Evolutionary conservation across 1,284 basidiomycete genomes (phyloP).

Genomic region (Marasmius oreades): DNA sequence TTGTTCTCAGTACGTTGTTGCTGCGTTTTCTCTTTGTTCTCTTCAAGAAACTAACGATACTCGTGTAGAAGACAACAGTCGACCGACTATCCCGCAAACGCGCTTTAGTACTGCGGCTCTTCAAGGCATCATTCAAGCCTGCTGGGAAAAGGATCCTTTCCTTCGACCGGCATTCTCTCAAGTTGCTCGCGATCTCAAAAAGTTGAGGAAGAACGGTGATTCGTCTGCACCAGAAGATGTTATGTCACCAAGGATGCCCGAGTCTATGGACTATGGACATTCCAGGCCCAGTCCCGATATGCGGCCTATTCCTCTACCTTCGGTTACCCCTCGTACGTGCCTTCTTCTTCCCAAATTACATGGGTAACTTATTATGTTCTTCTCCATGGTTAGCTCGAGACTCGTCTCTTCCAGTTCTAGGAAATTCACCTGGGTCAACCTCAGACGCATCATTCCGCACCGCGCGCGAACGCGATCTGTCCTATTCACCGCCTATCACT

Average conservation of each 20-base stretch:
- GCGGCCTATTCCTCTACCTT: constrained; percentile 32
- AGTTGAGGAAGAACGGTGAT: constrained; percentile 26
- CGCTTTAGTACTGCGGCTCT: constrained; percentile 25
- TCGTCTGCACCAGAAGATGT: constrained; percentile 9
- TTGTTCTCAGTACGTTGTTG: constrained; percentile 55
- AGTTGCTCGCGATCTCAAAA: constrained; percentile 39
- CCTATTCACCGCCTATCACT: constrained; percentile 2
- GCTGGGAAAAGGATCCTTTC: constrained; percentile 47
- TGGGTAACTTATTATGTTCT: no score
- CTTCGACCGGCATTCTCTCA: constrained; percentile 45
- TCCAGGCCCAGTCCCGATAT: constrained; percentile 29
- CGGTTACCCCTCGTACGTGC: constrained; percentile 8
- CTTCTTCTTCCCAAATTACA: not conserved
- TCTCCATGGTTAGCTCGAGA: not conserved
- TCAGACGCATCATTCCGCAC: constrained; percentile 1
- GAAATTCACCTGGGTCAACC: not conserved
- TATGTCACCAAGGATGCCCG: constrained; percentile 26
- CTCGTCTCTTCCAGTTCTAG: not conserved
- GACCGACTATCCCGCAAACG: constrained; percentile 45
- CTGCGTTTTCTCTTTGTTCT: constrained; percentile 1
- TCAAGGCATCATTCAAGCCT: constrained; percentile 36
- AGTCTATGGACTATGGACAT: constrained; percentile 15
- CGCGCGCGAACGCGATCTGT: not conserved
- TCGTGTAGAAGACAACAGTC: constrained; percentile 48
- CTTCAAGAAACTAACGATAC: not conserved